Conservation (phyloP, 1,284 basidiomycete genomes). For the Takashimella tepidaria region DNA sequence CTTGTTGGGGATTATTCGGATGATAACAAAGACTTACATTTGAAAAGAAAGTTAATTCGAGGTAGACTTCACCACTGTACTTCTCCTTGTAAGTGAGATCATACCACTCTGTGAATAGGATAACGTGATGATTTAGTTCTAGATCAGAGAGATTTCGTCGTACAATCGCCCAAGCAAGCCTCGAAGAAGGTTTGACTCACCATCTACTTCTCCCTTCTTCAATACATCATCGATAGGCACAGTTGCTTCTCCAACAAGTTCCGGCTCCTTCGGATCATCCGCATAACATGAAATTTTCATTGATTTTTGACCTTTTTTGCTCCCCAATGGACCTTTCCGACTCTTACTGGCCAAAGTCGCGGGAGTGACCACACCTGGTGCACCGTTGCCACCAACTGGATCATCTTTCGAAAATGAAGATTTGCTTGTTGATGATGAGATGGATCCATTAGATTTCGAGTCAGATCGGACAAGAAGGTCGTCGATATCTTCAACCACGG, state of each 20-base stretch:
- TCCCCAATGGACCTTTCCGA: constrained; percentile 45
- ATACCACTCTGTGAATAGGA: constrained; percentile 74
- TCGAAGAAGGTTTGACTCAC: constrained; percentile 53
- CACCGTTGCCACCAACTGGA: constrained; percentile 3
- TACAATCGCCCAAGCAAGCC: no score
- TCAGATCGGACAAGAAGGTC: constrained; percentile 56
- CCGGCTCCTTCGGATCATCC: constrained; percentile 90
- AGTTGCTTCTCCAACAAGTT: constrained; percentile 84
- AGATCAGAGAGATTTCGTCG: not conserved
- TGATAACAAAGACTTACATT: constrained; percentile 60
- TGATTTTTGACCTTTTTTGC: constrained; percentile 52
- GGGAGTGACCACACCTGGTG: constrained; percentile 35
- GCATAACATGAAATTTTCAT: constrained; percentile 87
- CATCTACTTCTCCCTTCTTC: constrained; percentile 93
- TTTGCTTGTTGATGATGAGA: constrained; percentile 13
- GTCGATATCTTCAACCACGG: constrained; percentile 73
- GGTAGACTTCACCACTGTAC: constrained; percentile 86
- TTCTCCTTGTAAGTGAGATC: constrained; percentile 81
- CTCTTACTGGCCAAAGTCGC: constrained; percentile 52
- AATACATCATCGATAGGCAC: constrained; percentile 86
- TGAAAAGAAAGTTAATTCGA: constrained; percentile 93
- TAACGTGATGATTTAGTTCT: not conserved
- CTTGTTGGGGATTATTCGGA: not conserved
- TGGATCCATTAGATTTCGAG: constrained; percentile 51
- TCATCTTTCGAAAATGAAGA: not conserved